Conservation (phyloP, 176 grass and related monocot genomes). For the Aegilops speltoides region DNA sequence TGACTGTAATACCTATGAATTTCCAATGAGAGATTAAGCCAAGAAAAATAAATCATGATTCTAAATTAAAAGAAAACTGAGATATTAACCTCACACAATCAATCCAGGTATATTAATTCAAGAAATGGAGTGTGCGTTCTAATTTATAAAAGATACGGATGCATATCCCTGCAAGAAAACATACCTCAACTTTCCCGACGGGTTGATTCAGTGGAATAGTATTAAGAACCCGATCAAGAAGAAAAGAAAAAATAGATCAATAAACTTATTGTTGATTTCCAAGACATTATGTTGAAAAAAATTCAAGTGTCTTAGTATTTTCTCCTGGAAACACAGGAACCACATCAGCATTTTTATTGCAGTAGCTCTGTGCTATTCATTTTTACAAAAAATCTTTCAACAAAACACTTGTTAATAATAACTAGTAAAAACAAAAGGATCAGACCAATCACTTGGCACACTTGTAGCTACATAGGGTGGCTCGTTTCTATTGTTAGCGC, state of each 20-base stretch:
- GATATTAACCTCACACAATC: constrained; percentile 12
- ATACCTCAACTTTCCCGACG: constrained; percentile 81
- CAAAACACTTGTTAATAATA: neutral
- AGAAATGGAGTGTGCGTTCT: neutral
- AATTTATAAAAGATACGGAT: neutral
- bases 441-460: neutral
- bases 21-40: constrained; percentile 26
- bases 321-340: neutral
- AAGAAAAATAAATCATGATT: neutral
- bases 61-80: neutral
- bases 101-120: neutral
- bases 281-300: neutral
- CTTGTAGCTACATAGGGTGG: neutral
- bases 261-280: neutral
- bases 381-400: neutral
- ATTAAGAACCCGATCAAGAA: constrained; percentile 61
- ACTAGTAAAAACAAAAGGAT: neutral
- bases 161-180: neutral
- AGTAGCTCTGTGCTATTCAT: neutral
- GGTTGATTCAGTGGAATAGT: constrained; percentile 85
- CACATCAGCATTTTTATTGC: neutral
- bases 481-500: neutral
- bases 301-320: neutral
- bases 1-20: constrained; percentile 77
- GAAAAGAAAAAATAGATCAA: neutral